Conservation (phyloP, 2,329 filamentous ascomycete species). For the Colletotrichum somersetense region DNA sequence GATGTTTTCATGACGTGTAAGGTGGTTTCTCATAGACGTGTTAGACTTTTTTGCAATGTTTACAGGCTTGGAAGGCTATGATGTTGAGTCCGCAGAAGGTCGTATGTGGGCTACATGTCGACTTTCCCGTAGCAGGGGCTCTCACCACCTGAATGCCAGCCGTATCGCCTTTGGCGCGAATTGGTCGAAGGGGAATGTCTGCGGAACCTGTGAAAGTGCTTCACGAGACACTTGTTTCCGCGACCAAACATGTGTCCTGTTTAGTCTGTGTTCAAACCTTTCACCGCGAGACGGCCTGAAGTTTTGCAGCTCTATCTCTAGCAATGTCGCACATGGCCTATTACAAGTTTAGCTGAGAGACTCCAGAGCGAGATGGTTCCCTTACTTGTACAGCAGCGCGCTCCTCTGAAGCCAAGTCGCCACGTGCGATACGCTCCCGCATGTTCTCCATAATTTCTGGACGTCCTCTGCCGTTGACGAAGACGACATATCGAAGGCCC, state of each 20-base stretch:
- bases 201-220: too few relatives aligned
- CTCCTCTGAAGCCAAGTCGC: slow-evolving; percentile 76
- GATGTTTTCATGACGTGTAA: background rate
- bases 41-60: slow-evolving; percentile 25
- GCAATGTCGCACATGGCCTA: slow-evolving; percentile 95
- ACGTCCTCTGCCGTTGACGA: slow-evolving; percentile 85
- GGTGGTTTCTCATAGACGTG: slow-evolving; percentile 26
- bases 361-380: background rate
- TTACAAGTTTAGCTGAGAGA: background rate
- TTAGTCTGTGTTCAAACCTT: background rate
- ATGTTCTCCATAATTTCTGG: slow-evolving; percentile 86
- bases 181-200: background rate
- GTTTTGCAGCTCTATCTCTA: slow-evolving; percentile 79
- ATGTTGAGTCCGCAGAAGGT: background rate
- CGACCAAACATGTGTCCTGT: background rate
- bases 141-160: background rate
- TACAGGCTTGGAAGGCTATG: slow-evolving; percentile 9
- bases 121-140: background rate
- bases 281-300: slow-evolving; percentile 49
- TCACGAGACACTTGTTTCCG: background rate
- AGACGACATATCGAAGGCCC: slow-evolving; percentile 88
- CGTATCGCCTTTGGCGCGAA: background rate
- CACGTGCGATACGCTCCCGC: slow-evolving; percentile 77
- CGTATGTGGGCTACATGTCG: background rate
- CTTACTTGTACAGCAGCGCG: slow-evolving; percentile 79